Evolutionary conservation across 2,329 filamentous ascomycete genomes (phyloP).

Genomic region (Zalaria sp.): DNA sequence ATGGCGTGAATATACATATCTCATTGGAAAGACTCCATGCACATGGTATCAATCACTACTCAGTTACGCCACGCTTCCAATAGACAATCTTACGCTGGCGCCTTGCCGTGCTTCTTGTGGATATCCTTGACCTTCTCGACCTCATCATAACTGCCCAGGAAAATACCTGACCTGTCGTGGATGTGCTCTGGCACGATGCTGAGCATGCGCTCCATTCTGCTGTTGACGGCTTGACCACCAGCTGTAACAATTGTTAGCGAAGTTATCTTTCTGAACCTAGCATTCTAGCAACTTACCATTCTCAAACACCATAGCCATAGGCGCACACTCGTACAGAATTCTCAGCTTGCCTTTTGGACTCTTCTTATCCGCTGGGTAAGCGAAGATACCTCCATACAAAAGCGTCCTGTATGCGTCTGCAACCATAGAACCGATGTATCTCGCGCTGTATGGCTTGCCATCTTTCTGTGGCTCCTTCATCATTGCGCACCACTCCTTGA

Average conservation of each 20-base stretch:
- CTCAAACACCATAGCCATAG: slow-evolving; percentile 98
- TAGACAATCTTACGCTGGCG: too few relatives aligned
- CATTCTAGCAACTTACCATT: slow-evolving; percentile 54
- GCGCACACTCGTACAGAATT: slow-evolving; percentile 95
- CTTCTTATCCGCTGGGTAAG: slow-evolving; percentile 96
- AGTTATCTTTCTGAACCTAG: slow-evolving; percentile 3
- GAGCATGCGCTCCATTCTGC: slow-evolving; percentile 81
- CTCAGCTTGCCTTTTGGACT: slow-evolving; percentile 95
- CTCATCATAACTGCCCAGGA: slow-evolving; percentile 88
- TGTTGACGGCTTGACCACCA: slow-evolving; percentile 83
- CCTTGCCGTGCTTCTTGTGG: slow-evolving; percentile 43
- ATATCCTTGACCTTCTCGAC: slow-evolving; percentile 86
- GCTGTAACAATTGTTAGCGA: slow-evolving; percentile 36
- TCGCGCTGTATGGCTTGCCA: slow-evolving; percentile 78
- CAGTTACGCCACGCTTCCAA: too few relatives aligned
- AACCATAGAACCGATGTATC: slow-evolving; percentile 98
- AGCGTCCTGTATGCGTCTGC: slow-evolving; percentile 94
- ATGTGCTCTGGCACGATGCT: slow-evolving; percentile 82
- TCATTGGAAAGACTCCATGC: too few relatives aligned
- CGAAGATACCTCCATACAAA: slow-evolving; percentile 92
- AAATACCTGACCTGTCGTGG: slow-evolving; percentile 91
- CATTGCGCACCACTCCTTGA: slow-evolving; percentile 76
- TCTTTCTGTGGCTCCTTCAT: slow-evolving; percentile 63
- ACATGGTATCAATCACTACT: too few relatives aligned
- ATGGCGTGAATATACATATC: too few relatives aligned